Evolutionary conservation across 208 protist genomes (phyloP), one percentile per base, ranked within the genome.

Genomic region (Trypanosoma boissoni): DNA sequence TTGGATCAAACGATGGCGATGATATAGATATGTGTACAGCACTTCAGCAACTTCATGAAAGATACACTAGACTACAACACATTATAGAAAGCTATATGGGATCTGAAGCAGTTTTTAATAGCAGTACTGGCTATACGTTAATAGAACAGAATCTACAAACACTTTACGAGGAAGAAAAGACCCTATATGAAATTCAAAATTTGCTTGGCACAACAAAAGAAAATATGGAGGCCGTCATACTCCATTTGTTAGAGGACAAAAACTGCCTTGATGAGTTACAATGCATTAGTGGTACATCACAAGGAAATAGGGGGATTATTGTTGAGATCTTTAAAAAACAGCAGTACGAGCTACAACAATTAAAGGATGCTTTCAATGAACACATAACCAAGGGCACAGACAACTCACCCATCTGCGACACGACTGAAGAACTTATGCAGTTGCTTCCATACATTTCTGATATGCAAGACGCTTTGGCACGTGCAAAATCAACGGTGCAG

Each of bases 21-120:
- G 43, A 36, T 14, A 20, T 12, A 45, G 53, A 60, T 55, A 31
- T 60, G 18, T 58, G 53, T 9, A 68, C 27, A 21, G 41, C 62
- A 26, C n/a, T 58, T 20, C 20, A 31, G 28, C 9, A 32, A 52
- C 43, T 60, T 32, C 24, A 59, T 29, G 26, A 60, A 24, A 60
- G 52, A 21, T 36, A 60, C 46, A 7, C 3, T 39, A 42, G 7
- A 41, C 12, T 68, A 41, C 29, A 55, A 45, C 52, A 60, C 27
- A n/a, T 68, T 20, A 48, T 68, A 68, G 31, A 68, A 9, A 16
- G 36, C 2, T 60, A 60, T 46, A 42, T 12, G 18, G 21, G 39
- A 16, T 18, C 26, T 48, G 44, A 4, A n/a, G n/a, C n/a, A 21
- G 14, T 9, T 20, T 7, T 29, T 24, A 14, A 1, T 24, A 53